A percentile compares a stretch with the other conserved stretches of the same genome.
Conservation (phyloP, 2,329 filamentous ascomycete genomes). For the Ceratocystis ficicola region DNA sequence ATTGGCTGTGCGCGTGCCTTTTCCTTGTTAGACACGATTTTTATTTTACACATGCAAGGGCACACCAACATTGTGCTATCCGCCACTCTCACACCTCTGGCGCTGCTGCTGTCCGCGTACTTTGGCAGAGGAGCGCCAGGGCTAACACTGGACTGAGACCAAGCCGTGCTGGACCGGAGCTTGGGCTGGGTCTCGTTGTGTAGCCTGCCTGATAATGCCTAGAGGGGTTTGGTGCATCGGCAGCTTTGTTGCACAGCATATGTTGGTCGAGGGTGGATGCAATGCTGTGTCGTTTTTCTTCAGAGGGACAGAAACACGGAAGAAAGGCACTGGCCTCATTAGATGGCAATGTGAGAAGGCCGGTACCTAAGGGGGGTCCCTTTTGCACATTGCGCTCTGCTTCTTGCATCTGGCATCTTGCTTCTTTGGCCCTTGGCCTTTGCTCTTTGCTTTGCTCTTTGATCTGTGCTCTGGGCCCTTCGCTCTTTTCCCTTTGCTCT, state of each 20-base stretch:
- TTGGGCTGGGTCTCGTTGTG: background rate
- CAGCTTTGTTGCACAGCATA: constrained; percentile 9
- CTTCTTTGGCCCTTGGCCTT: too few relatives aligned
- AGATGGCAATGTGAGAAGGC: background rate
- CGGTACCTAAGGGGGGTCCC: background rate
- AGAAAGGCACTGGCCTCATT: background rate
- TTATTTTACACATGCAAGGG: background rate
- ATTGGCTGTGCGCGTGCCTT: background rate
- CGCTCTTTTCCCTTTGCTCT: too few relatives aligned
- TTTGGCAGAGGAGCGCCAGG: background rate
- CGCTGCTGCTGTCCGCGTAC: too few relatives aligned
- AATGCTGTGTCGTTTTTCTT: background rate
- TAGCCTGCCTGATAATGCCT: background rate
- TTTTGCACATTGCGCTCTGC: background rate
- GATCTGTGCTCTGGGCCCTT: too few relatives aligned
- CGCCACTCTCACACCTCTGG: too few relatives aligned
- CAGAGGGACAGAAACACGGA: too few relatives aligned
- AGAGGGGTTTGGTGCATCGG: background rate
- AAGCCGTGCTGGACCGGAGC: background rate
- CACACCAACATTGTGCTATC: background rate
- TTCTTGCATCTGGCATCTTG: too few relatives aligned
- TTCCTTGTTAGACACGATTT: background rate
- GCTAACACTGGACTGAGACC: background rate
- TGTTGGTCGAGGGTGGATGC: background rate
- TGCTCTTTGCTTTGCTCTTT: too few relatives aligned